Base-by-base conservation (phyloP, 2,329 filamentous ascomycete species). In the Cordyceps tenuipes region DNA sequence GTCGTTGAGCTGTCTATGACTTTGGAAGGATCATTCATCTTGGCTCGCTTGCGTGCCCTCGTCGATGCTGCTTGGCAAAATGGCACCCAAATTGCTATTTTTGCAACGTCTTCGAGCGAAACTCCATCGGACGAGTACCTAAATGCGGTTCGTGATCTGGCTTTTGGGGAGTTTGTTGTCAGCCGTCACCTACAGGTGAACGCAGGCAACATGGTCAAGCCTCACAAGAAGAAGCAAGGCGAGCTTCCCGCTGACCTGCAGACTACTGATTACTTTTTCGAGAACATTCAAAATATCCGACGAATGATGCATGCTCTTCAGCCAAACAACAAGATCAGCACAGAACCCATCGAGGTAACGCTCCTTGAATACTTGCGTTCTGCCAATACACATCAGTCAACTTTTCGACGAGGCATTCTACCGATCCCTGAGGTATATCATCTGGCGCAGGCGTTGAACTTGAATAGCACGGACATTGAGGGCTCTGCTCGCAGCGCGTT, bases 1-100 rank as follows among this genome's bases (percentile, higher is more conserved):
- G 89, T 91, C 67, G 85, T 89, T 57, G 90, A 95, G 64, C 78
- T 99, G 9, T 84, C 81, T 66, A 82, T 82, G 68, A 86, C 88
- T 0, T 71, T 81, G 6, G 85, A 90, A 61, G 90, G 91, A 12
- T 79, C 82, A 2, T 79, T 82, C 23, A 82, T 97, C 36, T 75
- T 97, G 8, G 76, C 79, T 46, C 84, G 87, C 61, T 75, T 99
- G 13, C 85, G 89, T 57, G 81, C 83, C 52, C 78, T 88, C 7
- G 83, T 96, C 29, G 87, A 92, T 66, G 82, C 83, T 62, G 81
- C 87, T 61, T 88, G 92, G 78, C 79, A 81, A 58, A 79, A 83
- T 44, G 91, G 91, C 5, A 82, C 86, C 65, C 83, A 82, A 62
- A 81, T 96, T 56, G 81, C 92, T 59, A 80, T 97, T 19, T 74